phyloP scores from a whole-genome alignment of 345 rosid genomes.

The Pseudoturritis turrita region DNA sequence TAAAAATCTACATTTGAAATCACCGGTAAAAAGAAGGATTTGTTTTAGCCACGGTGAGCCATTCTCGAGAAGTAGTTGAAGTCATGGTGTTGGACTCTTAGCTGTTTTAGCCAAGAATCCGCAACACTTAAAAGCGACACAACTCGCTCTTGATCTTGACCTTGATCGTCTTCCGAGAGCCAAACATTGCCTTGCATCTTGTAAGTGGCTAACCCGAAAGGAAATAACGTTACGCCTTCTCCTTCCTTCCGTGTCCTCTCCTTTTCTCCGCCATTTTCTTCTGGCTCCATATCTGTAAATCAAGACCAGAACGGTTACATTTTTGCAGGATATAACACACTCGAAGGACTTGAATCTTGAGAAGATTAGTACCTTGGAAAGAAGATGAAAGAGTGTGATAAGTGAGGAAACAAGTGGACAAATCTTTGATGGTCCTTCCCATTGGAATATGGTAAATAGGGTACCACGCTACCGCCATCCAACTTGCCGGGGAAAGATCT shows the following conservation, averaged over 20 bases:
- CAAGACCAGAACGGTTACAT: neutral
- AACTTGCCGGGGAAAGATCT: slow-evolving; percentile 99
- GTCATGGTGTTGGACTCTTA: slow-evolving; percentile 95
- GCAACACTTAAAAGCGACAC: slow-evolving; percentile 84
- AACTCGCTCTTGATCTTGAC: slow-evolving; percentile 80
- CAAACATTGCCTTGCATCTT: slow-evolving; percentile 98
- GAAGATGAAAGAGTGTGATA: slow-evolving; percentile 97
- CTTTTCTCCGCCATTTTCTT: slow-evolving; percentile 65
- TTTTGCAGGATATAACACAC: neutral
- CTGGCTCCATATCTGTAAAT: slow-evolving; percentile 62
- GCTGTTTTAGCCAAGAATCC: slow-evolving; percentile 98
- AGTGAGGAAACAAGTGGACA: slow-evolving; percentile 92
- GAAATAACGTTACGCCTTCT: slow-evolving; percentile 61
- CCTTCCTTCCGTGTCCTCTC: slow-evolving; percentile 43
- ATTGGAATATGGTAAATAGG: slow-evolving; percentile 98
- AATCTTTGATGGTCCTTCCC: slow-evolving; percentile 97
- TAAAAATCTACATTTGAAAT: slow-evolving; percentile 1
- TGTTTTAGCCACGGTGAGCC: slow-evolving; percentile 52
- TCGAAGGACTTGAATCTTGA: neutral
- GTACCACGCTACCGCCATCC: slow-evolving; percentile 99
- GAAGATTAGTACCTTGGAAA: slow-evolving; percentile 63
- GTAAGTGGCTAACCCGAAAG: slow-evolving; percentile 97
- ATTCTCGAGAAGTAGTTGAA: slow-evolving; percentile 80
- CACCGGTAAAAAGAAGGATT: neutral
- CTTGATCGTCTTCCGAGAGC: slow-evolving; percentile 63